These are phyloP conservation scores for Balansia obtecta DNA, from an alignment of 2,329 filamentous ascomycete species.

Conservation along the genomic window DNA sequence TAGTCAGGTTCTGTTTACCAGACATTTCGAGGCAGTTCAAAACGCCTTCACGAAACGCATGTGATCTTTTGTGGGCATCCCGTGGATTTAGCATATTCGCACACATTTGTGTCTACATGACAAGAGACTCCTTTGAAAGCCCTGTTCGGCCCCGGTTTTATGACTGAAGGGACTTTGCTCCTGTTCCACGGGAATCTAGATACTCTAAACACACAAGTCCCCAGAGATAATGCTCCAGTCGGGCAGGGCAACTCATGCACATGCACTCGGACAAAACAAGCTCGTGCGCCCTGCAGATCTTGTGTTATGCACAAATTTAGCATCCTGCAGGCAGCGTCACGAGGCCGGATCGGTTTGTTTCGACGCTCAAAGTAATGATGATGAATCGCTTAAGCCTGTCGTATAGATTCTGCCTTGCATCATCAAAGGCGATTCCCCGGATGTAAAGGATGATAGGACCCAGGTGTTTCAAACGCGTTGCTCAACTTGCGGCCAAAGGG, in stretches of 20 bases:
- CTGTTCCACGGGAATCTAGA: background rate
- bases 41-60: no score
- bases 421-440: conserved; percentile 3
- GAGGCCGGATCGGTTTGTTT: background rate
- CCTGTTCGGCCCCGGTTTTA: no score
- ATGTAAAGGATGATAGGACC: background rate
- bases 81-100: no score
- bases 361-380: background rate
- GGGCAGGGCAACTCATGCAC: background rate
- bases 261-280: background rate
- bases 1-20: no score
- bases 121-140: no score
- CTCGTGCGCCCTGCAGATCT: background rate
- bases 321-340: background rate
- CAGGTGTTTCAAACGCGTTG: conserved; percentile 5
- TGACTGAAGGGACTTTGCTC: no score
- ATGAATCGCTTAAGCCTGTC: background rate
- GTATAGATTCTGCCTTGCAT: background rate
- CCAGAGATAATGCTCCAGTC: background rate
- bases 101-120: no score
- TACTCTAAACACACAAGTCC: background rate
- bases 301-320: background rate
- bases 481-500: conserved; percentile 4
- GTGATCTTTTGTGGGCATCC: no score
- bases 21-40: no score